Percentiles rank a stretch among this genome's conserved stretches.
Conservation (phyloP, 1,139 yeast genomes). For the Geotrichum fermentans region DNA sequence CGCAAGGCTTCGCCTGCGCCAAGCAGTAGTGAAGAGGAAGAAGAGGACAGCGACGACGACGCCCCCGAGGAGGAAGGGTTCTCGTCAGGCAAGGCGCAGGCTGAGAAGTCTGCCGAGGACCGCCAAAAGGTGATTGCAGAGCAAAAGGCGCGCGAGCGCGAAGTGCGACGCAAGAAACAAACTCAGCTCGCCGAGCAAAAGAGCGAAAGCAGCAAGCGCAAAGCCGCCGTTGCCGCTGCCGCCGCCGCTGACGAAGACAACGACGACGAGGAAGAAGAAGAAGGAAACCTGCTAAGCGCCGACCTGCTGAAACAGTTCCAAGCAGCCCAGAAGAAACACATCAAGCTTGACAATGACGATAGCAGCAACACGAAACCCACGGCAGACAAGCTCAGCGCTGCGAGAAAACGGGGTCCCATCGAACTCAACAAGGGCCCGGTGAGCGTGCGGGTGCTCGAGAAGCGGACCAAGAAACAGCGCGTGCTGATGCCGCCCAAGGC, state of each 20-base stretch:
- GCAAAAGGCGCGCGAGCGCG: constrained; percentile 6
- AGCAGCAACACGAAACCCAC: no score
- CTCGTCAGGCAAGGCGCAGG: constrained; percentile 3
- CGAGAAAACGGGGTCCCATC: not conserved
- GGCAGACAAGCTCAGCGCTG: not conserved
- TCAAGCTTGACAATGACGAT: constrained; percentile 8
- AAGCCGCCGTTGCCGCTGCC: not conserved
- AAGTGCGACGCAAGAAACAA: constrained; percentile 7
- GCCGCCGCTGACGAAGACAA: not conserved
- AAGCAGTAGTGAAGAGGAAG: no score
- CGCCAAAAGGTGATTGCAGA: constrained; percentile 4
- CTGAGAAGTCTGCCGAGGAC: not conserved
- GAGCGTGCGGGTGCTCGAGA: constrained; percentile 14
- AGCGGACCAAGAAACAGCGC: constrained; percentile 1
- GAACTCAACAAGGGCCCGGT: constrained; percentile 18
- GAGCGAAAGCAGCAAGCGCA: not conserved
- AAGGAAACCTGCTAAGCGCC: constrained; percentile 14
- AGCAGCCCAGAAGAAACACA: constrained; percentile 1
- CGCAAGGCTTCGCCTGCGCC: not conserved
- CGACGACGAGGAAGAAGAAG: constrained; percentile 10
- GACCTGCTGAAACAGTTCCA: constrained; percentile 12
- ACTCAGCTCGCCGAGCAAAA: constrained; percentile 3
- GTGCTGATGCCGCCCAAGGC: constrained; percentile 15
- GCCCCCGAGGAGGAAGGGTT: constrained; percentile 19
- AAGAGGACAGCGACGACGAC: constrained; percentile 10